Evolutionary conservation across 345 rosid genomes (phyloP), one percentile per base, ranked within the genome.

Genomic region (Eucalyptus cladocalyx): DNA sequence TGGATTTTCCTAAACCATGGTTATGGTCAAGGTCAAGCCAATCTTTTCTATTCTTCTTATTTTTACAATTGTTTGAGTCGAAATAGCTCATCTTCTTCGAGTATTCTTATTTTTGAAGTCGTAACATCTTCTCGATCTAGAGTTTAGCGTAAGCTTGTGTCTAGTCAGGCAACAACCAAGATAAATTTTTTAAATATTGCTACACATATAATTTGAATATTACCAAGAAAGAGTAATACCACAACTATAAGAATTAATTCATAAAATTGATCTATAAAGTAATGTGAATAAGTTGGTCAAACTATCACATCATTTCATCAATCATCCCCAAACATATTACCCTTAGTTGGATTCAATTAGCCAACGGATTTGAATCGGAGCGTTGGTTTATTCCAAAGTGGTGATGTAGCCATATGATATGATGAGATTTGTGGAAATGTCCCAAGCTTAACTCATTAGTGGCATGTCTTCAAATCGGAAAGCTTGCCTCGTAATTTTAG

Each of bases 61-160:
- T 1, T 65, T 65, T 7, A 11, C 21, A n/a, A 15, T 15, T 0
- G 21, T 15, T 65, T 65, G 37, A 15, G 76, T 2, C 10, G 1
- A 65, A n/a, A n/a, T 65, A 65, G 21, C 76, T 67, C 40, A 32
- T 67, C 6, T 67, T n/a, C 4, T 8, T 8, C 3, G 3, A 49
- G 51, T 14, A n/a, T 2, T 65, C 21, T 8, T 65, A 65, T 65
- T n/a, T 65, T 65, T 6, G 37, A 65, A 65, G 19, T 65, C 0
- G 19, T 65, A 65, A 65, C 32, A 2, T 30, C 37, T 14, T 65
- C 37, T 65, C 2, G 0, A 17, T 65, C 19, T 15, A n/a, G 72
- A n/a, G 72, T n/a, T 14, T 65, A 67, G 40, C 15, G 40, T 16
- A 67, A n/a, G 40, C 23, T 16, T 15, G 21, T 67, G 37, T 14